Conservation (phyloP, 805 yeast genomes). For the Wickerhamiella vanderwaltii region DNA sequence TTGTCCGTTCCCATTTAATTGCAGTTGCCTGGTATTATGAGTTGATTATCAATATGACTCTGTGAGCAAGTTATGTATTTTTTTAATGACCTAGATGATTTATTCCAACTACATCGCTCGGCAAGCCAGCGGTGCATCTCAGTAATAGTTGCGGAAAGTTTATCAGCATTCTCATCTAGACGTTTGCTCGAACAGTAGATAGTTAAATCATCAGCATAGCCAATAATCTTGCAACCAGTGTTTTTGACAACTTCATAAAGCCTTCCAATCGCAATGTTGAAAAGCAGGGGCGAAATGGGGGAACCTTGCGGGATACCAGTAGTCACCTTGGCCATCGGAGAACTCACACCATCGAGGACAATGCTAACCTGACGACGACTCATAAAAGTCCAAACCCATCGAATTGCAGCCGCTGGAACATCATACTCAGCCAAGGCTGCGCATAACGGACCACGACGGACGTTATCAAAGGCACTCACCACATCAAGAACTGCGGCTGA, state of each 20-base stretch:
- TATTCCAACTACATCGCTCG: too few relatives aligned
- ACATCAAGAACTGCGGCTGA: not conserved
- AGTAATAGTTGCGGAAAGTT: not conserved
- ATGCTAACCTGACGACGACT: not conserved
- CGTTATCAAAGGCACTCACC: not conserved
- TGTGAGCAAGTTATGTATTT: not conserved
- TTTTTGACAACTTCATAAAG: not conserved
- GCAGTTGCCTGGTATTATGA: slow-evolving; percentile 26
- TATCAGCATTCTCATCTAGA: not conserved
- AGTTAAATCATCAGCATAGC: slow-evolving; percentile 3
- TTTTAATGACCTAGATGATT: not conserved
- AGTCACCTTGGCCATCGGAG: not conserved
- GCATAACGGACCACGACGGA: not conserved
- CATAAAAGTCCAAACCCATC: not conserved
- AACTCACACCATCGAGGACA: not conserved
- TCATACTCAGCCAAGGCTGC: not conserved
- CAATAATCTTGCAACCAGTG: not conserved
- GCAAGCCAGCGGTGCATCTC: not conserved
- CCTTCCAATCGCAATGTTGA: not conserved
- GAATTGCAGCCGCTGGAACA: not conserved
- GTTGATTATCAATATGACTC: slow-evolving; percentile 21
- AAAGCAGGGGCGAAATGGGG: not conserved
- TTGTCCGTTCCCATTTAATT: slow-evolving; percentile 40
- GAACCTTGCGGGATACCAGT: slow-evolving; percentile 2
- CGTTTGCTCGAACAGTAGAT: not conserved